Base-by-base conservation (phyloP, 352 stramenopile genomes). In the Halophytophthora polymorphica region DNA sequence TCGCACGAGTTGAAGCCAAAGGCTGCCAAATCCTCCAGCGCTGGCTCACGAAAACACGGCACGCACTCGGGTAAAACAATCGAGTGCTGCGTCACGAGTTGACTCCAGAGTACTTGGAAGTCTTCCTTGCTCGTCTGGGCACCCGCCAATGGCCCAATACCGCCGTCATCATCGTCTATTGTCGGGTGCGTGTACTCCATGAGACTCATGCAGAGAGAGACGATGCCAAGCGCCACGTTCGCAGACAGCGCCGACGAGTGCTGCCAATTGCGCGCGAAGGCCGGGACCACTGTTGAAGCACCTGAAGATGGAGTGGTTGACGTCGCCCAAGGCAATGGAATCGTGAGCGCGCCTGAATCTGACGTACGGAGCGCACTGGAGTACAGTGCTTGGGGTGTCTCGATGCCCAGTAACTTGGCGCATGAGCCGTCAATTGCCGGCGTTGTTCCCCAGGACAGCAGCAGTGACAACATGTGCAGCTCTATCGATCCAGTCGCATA, bases 81-180 rank as follows among this genome's bases (percentile, higher is more conserved):
- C 13, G 82, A 90, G 50, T 92, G 80, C 42, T 93, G 84, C 1
- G 84, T 94, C 36, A 94, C 89, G 1, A 94, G 57, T 50, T 92
- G 84, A 44, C 84, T 94, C 84, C 84, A 94, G 2, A 94, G 56
- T 11, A 91, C 71, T 61, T 92, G 84, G 36, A 93, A 91, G 48
- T 89, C 76, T 58, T 92, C 79, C 43, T 89, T 89, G 61, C 88
- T 88, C 0, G 67, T 57, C 1, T 50, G 31, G n/a, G n/a, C n/a
- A n/a, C n/a, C n/a, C n/a, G n/a, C n/a, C n/a, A n/a, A n/a, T n/a
- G 63, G 53, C 15, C 53, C 64, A 17, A 31, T 25, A n/a, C 37
- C 47, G 0, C 50, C 52, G 19, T 38, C 55, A 40, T 39, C 39
- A 23, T 41, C 51, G 3, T 45, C 48, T 29, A 46, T 33, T 51